Percentiles rank a stretch among this genome's conserved stretches.
phyloP scores from a whole-genome alignment of 108 stramenopile genomes.

The Nannochloropsis salina region DNA sequence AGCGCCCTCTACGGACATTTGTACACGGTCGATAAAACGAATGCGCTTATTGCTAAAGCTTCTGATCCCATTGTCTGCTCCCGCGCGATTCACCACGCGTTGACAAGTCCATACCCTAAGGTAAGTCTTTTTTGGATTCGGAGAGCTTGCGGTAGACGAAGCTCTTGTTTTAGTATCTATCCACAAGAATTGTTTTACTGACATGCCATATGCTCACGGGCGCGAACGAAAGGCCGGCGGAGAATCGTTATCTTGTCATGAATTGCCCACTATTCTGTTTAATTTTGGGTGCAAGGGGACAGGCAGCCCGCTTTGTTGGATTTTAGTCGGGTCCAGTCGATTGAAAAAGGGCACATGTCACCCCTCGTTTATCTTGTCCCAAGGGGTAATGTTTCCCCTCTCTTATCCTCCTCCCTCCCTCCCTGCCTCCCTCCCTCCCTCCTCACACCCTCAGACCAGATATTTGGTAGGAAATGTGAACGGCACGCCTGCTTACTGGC shows the following conservation, averaged over 20 bases:
- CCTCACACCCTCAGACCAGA: neutral
- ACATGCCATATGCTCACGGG: no score
- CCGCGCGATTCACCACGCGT: neutral
- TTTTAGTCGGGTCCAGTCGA: no score
- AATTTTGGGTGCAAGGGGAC: no score
- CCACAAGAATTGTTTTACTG: no score
- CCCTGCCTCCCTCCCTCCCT: neutral
- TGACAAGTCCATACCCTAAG: neutral
- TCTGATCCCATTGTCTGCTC: neutral
- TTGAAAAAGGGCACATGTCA: no score
- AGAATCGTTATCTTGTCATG: no score
- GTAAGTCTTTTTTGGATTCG: neutral
- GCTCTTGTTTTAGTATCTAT: no score
- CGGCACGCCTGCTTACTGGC: neutral
- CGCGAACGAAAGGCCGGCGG: no score
- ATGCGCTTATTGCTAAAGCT: neutral
- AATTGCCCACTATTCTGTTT: no score
- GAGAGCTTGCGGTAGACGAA: neutral
- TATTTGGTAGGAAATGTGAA: slow-evolving; percentile 8
- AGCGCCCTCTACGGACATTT: neutral
- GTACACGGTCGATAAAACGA: neutral
- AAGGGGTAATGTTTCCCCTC: neutral
- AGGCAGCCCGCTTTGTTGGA: no score
- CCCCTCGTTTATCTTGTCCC: no score
- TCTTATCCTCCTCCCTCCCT: neutral